A percentile compares a stretch with the other conserved stretches of the same genome.
These are phyloP conservation scores for Backusella westeae DNA, from an alignment of 192 early-diverging fungal species.

Conservation along the genomic window DNA sequence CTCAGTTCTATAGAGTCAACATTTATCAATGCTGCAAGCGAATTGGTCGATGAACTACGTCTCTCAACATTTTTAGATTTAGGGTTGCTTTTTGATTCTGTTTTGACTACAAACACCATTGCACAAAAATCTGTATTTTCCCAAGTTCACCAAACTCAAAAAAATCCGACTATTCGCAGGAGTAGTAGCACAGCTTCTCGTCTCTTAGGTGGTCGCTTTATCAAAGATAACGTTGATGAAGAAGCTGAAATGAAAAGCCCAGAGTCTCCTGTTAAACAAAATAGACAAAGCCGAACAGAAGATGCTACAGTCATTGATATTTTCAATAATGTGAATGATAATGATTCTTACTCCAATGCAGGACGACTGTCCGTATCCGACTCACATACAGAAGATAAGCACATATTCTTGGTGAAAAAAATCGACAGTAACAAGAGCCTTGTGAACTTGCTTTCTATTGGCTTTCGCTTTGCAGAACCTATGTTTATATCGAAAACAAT, in stretches of 20 bases:
- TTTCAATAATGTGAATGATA: background rate
- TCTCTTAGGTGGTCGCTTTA: background rate
- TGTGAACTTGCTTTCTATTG: slow-evolving; percentile 24
- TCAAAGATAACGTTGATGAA: background rate
- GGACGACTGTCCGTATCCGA: background rate
- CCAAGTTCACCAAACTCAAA: background rate
- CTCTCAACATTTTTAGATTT: slow-evolving; percentile 12
- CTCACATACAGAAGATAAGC: background rate
- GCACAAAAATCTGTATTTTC: slow-evolving; percentile 5
- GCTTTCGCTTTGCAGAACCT: slow-evolving; percentile 38
- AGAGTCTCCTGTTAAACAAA: background rate
- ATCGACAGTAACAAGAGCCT: slow-evolving; percentile 8
- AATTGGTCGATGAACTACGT: slow-evolving; percentile 3
- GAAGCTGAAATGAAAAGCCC: background rate
- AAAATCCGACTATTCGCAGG: background rate
- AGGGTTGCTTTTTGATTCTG: slow-evolving; percentile 14
- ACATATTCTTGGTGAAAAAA: slow-evolving; percentile 38
- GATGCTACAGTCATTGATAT: slow-evolving; percentile 11
- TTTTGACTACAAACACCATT: slow-evolving; percentile 25
- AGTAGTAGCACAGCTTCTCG: background rate
- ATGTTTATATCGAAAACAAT: slow-evolving; percentile 33
- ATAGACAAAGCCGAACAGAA: background rate
- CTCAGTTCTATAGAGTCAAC: background rate
- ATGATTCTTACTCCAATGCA: background rate
- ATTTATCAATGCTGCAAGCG: slow-evolving; percentile 13